Percentiles rank a stretch among this genome's conserved stretches.
Evolutionary conservation across 2,329 filamentous ascomycete genomes (phyloP).

Genomic region (Nannizziopsis barbatae): DNA sequence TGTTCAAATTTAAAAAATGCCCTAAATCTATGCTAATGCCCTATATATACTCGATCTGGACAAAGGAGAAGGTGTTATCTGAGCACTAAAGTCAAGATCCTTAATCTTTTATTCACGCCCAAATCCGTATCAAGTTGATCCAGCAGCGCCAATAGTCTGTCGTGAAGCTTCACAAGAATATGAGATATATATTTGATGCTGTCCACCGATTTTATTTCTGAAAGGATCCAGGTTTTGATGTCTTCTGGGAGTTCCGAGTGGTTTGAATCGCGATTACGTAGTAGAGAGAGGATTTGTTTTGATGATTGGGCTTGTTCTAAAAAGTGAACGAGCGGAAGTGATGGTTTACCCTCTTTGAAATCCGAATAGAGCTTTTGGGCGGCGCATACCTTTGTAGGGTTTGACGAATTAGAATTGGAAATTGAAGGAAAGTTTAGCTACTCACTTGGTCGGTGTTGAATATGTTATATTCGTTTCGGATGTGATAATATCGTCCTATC

Average conservation of each 20-base stretch:
- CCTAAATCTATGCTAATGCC: not conserved
- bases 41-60: too few relatives aligned
- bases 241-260: not conserved
- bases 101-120: not conserved
- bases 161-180: not conserved
- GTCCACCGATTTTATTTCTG: slow-evolving; percentile 6
- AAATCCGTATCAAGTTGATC: slow-evolving; percentile 1
- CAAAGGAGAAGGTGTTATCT: not conserved
- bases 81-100: not conserved
- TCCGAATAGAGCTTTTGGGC: slow-evolving; percentile 95
- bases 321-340: slow-evolving; percentile 78
- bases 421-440: too few relatives aligned
- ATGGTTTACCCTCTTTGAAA: slow-evolving; percentile 93
- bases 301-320: slow-evolving; percentile 3
- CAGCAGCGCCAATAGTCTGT: slow-evolving; percentile 1
- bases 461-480: slow-evolving; percentile 72
- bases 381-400: slow-evolving; percentile 50
- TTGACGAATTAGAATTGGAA: too few relatives aligned
- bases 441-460: slow-evolving; percentile 35
- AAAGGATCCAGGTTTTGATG: slow-evolving; percentile 9
- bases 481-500: slow-evolving; percentile 37
- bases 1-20: too few relatives aligned
- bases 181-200: slow-evolving; percentile 7
- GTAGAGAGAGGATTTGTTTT: not conserved
- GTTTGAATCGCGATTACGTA: not conserved